phyloP scores from a whole-genome alignment of 345 rosid genomes.

The Arabis hirsuta region DNA sequence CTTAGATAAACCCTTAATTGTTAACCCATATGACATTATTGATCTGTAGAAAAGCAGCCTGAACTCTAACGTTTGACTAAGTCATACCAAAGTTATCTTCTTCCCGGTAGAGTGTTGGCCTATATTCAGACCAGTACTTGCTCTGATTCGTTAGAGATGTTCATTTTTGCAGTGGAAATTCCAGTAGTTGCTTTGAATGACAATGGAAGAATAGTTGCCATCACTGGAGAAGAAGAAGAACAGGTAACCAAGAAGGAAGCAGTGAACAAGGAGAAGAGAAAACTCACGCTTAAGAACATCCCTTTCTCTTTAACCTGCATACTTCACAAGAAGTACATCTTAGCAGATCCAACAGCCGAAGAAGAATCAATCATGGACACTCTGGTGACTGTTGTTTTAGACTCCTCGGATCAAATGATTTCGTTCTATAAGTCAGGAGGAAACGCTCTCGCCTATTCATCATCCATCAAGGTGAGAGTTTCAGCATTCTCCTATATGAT shows the following conservation, averaged over 20 bases:
- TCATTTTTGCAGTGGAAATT: conserved; percentile 67
- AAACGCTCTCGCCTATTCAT: conserved; percentile 62
- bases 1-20: neutral
- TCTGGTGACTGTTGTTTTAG: conserved; percentile 67
- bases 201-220: conserved; percentile 70
- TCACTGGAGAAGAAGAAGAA: conserved; percentile 49
- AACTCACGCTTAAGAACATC: conserved; percentile 60
- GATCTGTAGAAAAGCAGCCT: too few relatives aligned
- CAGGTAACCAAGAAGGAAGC: conserved; percentile 54
- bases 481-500: neutral
- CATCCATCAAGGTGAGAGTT: conserved; percentile 66
- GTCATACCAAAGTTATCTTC: conserved; percentile 3
- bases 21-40: too few relatives aligned
- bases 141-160: conserved; percentile 11
- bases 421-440: conserved; percentile 91
- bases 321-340: conserved; percentile 76
- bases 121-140: conserved; percentile 3
- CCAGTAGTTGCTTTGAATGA: conserved; percentile 80
- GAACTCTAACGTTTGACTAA: neutral
- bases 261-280: conserved; percentile 76
- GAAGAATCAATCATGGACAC: conserved; percentile 94
- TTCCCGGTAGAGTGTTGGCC: neutral
- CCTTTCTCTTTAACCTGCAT: conserved; percentile 78
- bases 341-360: conserved; percentile 89
- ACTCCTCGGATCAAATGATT: conserved; percentile 69